These are phyloP conservation scores for Torrubiella hemipterigena DNA, from an alignment of 2,329 filamentous ascomycete genomes.

Conservation along the genomic window DNA sequence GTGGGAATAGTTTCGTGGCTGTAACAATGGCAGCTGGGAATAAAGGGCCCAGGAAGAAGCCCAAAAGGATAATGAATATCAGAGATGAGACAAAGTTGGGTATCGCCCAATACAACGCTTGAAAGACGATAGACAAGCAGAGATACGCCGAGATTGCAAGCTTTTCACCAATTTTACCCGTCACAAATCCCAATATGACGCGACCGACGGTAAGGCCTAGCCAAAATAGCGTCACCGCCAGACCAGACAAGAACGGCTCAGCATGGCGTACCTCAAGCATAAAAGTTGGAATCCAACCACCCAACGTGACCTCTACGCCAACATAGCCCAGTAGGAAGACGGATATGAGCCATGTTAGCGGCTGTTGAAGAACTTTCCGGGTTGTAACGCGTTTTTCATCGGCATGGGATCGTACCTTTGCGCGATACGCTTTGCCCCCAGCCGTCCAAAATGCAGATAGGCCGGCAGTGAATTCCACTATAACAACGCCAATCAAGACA, in stretches of 20 bases:
- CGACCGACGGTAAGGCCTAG: slow-evolving; percentile 67
- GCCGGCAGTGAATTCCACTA: slow-evolving; percentile 41
- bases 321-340: slow-evolving; percentile 70
- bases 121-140: slow-evolving; percentile 42
- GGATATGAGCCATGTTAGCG: slow-evolving; percentile 60
- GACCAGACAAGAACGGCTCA: slow-evolving; percentile 57
- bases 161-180: slow-evolving; percentile 62
- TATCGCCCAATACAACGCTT: slow-evolving; percentile 72
- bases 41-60: slow-evolving; percentile 70
- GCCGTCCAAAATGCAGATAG: slow-evolving; percentile 50
- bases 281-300: slow-evolving; percentile 73
- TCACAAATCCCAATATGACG: slow-evolving; percentile 63
- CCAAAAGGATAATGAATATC: slow-evolving; percentile 58
- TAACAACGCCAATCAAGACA: slow-evolving; percentile 51
- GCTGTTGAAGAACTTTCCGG: slow-evolving; percentile 29
- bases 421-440: slow-evolving; percentile 44
- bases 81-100: slow-evolving; percentile 64
- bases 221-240: slow-evolving; percentile 76
- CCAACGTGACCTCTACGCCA: slow-evolving; percentile 63
- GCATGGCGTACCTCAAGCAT: slow-evolving; percentile 70
- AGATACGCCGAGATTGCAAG: slow-evolving; percentile 53
- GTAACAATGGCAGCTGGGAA: slow-evolving; percentile 67
- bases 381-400: slow-evolving; percentile 32
- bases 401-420: slow-evolving; percentile 13
- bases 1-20: slow-evolving; percentile 62